phyloP scores from a whole-genome alignment of 2,329 filamentous ascomycete species.

The Zopfia rhizophila region DNA sequence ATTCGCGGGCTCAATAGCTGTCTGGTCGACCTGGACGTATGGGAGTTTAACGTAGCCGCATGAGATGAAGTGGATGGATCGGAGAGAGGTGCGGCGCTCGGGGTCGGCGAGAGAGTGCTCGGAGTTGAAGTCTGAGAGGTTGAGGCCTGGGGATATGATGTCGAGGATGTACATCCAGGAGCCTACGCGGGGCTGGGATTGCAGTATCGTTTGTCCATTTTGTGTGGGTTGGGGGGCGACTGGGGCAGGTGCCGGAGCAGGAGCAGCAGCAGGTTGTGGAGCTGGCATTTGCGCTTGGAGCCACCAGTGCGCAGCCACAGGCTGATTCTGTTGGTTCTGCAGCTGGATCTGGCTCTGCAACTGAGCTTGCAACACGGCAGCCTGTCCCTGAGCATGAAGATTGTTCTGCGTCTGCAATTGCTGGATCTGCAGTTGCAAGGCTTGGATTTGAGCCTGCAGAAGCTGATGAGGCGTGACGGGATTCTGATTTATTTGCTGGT shows the following conservation, averaged over 20 bases:
- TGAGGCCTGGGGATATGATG: conserved; percentile 60
- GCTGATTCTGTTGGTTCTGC: conserved; percentile 1
- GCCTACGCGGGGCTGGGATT: conserved; percentile 50
- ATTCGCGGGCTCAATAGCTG: conserved; percentile 37
- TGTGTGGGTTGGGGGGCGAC: conserved; percentile 3
- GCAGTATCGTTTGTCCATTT: conserved; percentile 43
- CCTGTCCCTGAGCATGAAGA: conserved; percentile 7
- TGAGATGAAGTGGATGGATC: conserved; percentile 64
- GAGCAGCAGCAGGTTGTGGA: conserved; percentile 13
- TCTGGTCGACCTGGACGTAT: conserved; percentile 45
- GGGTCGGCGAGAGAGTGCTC: conserved; percentile 43
- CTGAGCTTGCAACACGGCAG: conserved; percentile 12
- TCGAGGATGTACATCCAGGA: conserved; percentile 65
- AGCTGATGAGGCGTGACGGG: conserved; percentile 4
- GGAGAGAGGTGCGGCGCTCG: conserved; percentile 46
- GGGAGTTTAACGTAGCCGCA: conserved; percentile 68
- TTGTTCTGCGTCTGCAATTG: conserved; percentile 10
- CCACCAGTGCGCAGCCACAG: conserved; percentile 1
- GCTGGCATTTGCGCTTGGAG: conserved; percentile 15
- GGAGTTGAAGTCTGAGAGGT: conserved; percentile 54
- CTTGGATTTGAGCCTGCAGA: conserved; percentile 17
- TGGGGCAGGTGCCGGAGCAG: not conserved
- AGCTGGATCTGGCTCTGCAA: conserved; percentile 22
- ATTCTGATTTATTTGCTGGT: conserved; percentile 4
- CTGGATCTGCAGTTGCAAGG: conserved; percentile 19